Evolutionary conservation across 345 rosid species (phyloP), one percentile per base, ranked within the genome.

Genomic region (Sonneratia caseolaris): DNA sequence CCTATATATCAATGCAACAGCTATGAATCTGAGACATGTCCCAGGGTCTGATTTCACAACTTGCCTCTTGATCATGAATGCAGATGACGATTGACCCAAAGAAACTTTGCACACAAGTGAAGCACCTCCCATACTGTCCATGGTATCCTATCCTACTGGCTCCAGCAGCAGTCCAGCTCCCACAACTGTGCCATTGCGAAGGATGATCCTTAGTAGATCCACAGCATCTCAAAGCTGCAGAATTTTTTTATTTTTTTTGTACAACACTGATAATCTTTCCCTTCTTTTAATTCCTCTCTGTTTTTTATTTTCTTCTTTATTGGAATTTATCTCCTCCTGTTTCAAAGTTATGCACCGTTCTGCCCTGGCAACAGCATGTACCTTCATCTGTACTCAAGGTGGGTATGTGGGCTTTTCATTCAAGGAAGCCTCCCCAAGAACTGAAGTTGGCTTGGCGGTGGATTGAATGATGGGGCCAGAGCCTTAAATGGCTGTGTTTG

Each of bases 241-340:
- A 68, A 68, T 21, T 42, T 68, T 68, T 68, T 68, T 37, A 68
- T 42, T 68, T 68, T 67, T 68, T 37, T 38, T 67, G 69, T 67
- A 67, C 48, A 67, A 67, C 19, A 40, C 49, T 22, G 32, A 18
- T 18, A 8, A 53, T 21, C n/a, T 5, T 53, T 21, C 6, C 22
- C 8, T 53, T 4, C 16, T 19, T 18, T 53, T 53, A 12, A 53
- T 18, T 21, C 59, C 59, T 53, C 59, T 5, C 7, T 18, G 16
- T 53, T 53, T 18, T 5, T 16, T 18, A 36, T 35, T 4, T 27
- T 64, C 45, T 66, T 18, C 40, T 66, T 18, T 66, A 37, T 35
- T 16, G 37, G 35, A 21, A 16, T 36, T 7, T 11, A 32, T 64
- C 18, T 10, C 24, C 68, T 66, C 43, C 45, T 66, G 47, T 37